Percentiles rank a stretch among this genome's conserved stretches.
These are phyloP conservation scores for Mantamonas sphyraenae DNA, from an alignment of 78 protist species.

Conservation along the genomic window DNA sequence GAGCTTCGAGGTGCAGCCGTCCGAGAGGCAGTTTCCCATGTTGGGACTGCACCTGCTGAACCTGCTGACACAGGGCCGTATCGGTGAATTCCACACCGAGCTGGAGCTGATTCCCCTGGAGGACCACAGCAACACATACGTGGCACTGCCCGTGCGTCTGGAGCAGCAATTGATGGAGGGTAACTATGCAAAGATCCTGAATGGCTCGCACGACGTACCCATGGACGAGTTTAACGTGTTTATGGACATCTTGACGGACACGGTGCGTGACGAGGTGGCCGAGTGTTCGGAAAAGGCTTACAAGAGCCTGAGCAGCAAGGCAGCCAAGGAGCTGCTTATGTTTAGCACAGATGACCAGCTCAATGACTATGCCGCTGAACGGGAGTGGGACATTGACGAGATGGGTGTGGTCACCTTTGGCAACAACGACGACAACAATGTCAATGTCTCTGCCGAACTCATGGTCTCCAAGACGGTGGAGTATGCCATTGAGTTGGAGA, in stretches of 20 bases:
- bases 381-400: not conserved
- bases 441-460: no score
- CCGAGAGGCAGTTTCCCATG: slow-evolving; percentile 22
- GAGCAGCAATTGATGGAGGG: slow-evolving; percentile 63
- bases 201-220: slow-evolving; percentile 3
- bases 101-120: slow-evolving; percentile 24
- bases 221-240: slow-evolving; percentile 1
- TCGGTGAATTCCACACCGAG: slow-evolving; percentile 53
- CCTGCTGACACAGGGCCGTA: slow-evolving; percentile 29
- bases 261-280: slow-evolving; percentile 29
- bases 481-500: slow-evolving; percentile 18
- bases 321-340: slow-evolving; percentile 6
- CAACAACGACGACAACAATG: no score
- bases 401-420: no score
- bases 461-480: not conserved
- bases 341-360: slow-evolving; percentile 1
- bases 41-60: slow-evolving; percentile 48
- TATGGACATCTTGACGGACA: slow-evolving; percentile 12
- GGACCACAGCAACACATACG: slow-evolving; percentile 4
- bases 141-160: not conserved
- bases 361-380: not conserved
- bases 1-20: no score
- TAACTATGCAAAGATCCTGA: slow-evolving; percentile 18
- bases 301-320: slow-evolving; percentile 1
- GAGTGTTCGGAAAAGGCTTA: slow-evolving; percentile 8